Conservation (phyloP, 2,329 filamentous ascomycete genomes). For the Tolypocladium capitatum region DNA sequence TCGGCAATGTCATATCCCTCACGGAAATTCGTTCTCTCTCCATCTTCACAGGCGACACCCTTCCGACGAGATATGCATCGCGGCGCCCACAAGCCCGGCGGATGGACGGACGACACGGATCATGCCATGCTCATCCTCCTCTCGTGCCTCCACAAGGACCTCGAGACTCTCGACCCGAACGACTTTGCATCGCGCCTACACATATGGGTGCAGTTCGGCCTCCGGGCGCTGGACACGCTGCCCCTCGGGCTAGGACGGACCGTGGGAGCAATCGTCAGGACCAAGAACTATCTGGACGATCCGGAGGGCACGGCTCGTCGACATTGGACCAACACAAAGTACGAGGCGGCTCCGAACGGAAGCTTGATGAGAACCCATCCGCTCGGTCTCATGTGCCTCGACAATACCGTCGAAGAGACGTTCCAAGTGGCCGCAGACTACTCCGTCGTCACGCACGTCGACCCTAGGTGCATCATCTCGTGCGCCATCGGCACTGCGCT, state of each 20-base stretch:
- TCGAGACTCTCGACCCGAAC: conserved; percentile 18
- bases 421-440: conserved; percentile 28
- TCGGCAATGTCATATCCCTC: conserved; percentile 23
- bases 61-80: conserved; percentile 31
- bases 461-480: conserved; percentile 35
- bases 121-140: conserved; percentile 36
- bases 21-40: conserved; percentile 24
- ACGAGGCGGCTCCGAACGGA: conserved; percentile 34
- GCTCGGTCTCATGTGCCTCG: conserved; percentile 32
- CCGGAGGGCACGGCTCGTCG: conserved; percentile 25
- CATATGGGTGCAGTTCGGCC: conserved; percentile 33
- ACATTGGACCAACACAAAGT: conserved; percentile 26
- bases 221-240: conserved; percentile 30
- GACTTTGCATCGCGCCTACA: conserved; percentile 32
- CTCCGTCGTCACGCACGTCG: conserved; percentile 33
- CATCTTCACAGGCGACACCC: conserved; percentile 21
- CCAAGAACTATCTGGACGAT: conserved; percentile 22
- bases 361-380: conserved; percentile 40
- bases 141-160: conserved; percentile 31
- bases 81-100: conserved; percentile 24
- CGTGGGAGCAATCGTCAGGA: conserved; percentile 29
- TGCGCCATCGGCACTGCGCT: conserved; percentile 34
- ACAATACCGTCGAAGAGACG: conserved; percentile 24
- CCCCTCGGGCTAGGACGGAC: conserved; percentile 34
- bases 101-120: conserved; percentile 44